A percentile compares a stretch with the other conserved stretches of the same genome.
phyloP scores from a whole-genome alignment of 345 rosid genomes.

The Gossypium rotundifolium region DNA sequence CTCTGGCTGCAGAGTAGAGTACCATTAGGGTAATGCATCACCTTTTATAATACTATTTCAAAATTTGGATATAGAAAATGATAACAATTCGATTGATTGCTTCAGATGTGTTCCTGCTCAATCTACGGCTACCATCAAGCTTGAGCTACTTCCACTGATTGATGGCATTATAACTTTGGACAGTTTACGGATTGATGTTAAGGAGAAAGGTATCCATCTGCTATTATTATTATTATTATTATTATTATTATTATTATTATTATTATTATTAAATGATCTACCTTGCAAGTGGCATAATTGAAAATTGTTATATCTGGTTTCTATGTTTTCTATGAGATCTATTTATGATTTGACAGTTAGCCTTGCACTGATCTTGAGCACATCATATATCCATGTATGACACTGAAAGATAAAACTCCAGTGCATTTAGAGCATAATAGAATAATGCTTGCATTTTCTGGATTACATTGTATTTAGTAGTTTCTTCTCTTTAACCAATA shows the following conservation, averaged over 20 bases:
- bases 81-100: conserved; percentile 20
- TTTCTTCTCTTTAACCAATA: neutral
- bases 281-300: neutral
- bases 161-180: conserved; percentile 93
- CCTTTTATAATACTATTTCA: conserved; percentile 11
- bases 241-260: neutral
- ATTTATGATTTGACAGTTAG: neutral
- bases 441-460: neutral
- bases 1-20: conserved; percentile 98
- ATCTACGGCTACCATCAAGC: conserved; percentile 79
- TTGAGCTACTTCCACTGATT: conserved; percentile 94
- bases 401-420: neutral
- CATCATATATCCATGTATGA: neutral
- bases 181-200: conserved; percentile 75
- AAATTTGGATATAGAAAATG: conserved; percentile 5
- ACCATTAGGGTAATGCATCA: conserved; percentile 73
- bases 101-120: conserved; percentile 87
- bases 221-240: neutral
- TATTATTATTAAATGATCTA: neutral
- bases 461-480: neutral
- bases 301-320: neutral
- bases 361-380: neutral
- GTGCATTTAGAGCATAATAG: neutral
- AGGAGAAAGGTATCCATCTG: conserved; percentile 73
- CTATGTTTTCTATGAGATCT: neutral